Base-by-base conservation (phyloP, 495 filamentous ascomycete genomes). In the Tuber indicum region DNA sequence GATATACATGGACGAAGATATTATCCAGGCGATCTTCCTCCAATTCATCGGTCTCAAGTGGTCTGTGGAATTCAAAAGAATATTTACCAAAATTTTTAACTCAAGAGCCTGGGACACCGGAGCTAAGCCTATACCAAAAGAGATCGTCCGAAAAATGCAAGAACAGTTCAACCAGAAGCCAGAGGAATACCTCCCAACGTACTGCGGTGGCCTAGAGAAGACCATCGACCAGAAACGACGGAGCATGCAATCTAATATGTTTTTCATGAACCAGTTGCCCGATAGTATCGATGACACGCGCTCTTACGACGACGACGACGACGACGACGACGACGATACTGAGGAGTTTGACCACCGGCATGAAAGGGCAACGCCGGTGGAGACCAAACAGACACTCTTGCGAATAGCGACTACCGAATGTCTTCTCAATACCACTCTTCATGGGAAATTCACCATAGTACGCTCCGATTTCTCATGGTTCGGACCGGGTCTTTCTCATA, bases 1-100 rank as follows among this genome's bases (percentile, higher is more conserved):
- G 14, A 85, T 92, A 2, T 88, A 87, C 78, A 91, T 91, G 88
- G 89, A 92, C 69, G 90, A 91, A 78, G 91, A 92, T 77, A 85
- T 92, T 39, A 85, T 92, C 10, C 89, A 92, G 77, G 87, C 88
- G 7, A 86, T 92, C 21, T 87, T 92, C 77, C 84, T 92, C 14
- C 89, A 92, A 72, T 91, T 88, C 73, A 87, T 92, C 52, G 91
- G 91, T 32, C 82, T 89, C 4, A 87, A 86, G 70, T 92, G 89
- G 89, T 86, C 88, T 14, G 87, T 89, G 19, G 84, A 87, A 49
- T 85, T 92, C 79, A 88, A 88, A 52, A n/a, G 75, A 12, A 84
- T 83, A 0, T 88, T 91, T 72, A 82, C 75, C 4, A 32, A 49
- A 0, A 88, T 90, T 70, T 86, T 85, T n/a, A 77, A 81, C 19